Evolutionary conservation across 371 early-diverging fungal species (phyloP).

Genomic region (Mortierella sp.): DNA sequence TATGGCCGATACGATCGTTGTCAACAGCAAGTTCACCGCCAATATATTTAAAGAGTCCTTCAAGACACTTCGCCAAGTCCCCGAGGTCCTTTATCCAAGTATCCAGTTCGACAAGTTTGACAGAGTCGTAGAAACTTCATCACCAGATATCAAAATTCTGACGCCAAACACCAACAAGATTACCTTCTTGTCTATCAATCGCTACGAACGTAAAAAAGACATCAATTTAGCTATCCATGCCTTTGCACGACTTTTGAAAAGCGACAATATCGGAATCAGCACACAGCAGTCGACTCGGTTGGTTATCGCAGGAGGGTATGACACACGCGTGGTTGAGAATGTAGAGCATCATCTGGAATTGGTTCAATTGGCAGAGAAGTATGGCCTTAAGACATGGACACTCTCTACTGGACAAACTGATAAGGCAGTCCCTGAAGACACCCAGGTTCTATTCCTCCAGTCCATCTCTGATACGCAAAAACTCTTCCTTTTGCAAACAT

Average conservation of each 20-base stretch:
- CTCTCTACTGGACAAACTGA: conserved; percentile 55
- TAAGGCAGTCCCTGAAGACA: conserved; percentile 52
- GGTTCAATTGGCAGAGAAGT: conserved; percentile 63
- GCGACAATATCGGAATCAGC: conserved; percentile 28
- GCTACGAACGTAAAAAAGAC: conserved; percentile 96
- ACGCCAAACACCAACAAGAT: conserved; percentile 60
- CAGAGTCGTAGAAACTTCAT: conserved; percentile 63
- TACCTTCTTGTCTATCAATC: conserved; percentile 85
- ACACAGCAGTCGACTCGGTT: conserved; percentile 61
- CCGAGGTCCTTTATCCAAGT: conserved; percentile 89
- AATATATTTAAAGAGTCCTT: conserved; percentile 82
- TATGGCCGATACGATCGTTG: conserved; percentile 89
- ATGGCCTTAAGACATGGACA: conserved; percentile 61
- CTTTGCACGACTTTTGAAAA: conserved; percentile 68
- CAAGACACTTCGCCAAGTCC: conserved; percentile 65
- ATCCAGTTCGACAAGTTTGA: conserved; percentile 83
- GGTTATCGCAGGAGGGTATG: conserved; percentile 93
- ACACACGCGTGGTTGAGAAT: conserved; percentile 86
- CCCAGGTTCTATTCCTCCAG: conserved; percentile 87
- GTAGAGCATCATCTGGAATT: conserved; percentile 85
- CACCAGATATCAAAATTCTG: conserved; percentile 68
- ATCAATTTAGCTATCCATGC: conserved; percentile 86
- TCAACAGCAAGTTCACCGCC: conserved; percentile 93
- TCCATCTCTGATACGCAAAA: conserved; percentile 90
- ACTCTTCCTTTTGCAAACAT: conserved; percentile 73